Evolutionary conservation across 139 green algal species (phyloP).

Genomic region (Nannochloris sp.): DNA sequence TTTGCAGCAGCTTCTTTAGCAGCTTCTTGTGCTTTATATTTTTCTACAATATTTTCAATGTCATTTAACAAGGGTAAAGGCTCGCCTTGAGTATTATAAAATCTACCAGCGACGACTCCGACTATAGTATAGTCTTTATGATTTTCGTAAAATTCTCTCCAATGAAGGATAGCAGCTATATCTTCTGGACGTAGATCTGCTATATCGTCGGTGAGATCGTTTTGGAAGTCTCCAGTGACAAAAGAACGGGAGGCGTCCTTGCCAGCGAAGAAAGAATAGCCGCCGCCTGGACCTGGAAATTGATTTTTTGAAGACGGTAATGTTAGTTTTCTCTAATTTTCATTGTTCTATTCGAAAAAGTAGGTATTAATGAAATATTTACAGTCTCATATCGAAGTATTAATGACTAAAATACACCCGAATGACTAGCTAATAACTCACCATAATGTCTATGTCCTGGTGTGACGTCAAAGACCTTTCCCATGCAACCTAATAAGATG

Average conservation of each 20-base stretch:
- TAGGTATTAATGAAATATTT: no score
- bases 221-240: conserved; percentile 46
- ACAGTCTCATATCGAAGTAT: no score
- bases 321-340: no score
- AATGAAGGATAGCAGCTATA: conserved; percentile 34
- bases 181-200: conserved; percentile 39
- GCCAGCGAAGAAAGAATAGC: conserved; percentile 53
- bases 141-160: conserved; percentile 54
- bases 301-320: neutral
- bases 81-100: conserved; percentile 30
- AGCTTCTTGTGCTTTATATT: neutral
- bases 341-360: no score
- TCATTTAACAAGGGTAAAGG: conserved; percentile 17
- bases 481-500: conserved; percentile 52
- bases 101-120: conserved; percentile 32
- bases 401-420: no score
- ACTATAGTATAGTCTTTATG: conserved; percentile 26
- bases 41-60: neutral
- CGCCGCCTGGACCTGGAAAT: conserved; percentile 23
- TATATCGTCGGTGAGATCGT: conserved; percentile 51
- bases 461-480: conserved; percentile 65
- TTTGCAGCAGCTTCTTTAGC: neutral
- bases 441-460: conserved; percentile 40
- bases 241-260: conserved; percentile 45
- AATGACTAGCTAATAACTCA: no score